Conservation (phyloP, 352 stramenopile genomes). For the Globisporangium cystogenes region DNA sequence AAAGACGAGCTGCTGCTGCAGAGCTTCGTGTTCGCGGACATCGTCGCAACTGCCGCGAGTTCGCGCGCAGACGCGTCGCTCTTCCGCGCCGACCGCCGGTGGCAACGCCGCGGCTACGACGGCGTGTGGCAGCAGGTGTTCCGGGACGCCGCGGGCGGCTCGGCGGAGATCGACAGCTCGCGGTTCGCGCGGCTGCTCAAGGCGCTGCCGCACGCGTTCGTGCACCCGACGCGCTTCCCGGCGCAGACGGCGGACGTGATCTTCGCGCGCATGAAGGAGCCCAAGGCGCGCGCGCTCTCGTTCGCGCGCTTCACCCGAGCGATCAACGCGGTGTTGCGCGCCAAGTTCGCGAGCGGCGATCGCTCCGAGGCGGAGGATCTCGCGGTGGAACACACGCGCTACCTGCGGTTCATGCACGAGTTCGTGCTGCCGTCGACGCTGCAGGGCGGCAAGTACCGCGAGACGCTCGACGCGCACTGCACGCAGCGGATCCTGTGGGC, state of each 20-base stretch:
- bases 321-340: conserved; percentile 50
- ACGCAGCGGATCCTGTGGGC: conserved; percentile 44
- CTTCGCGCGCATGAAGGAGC: conserved; percentile 76
- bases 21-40: conserved; percentile 41
- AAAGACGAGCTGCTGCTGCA: conserved; percentile 61
- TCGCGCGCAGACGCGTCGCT: conserved; percentile 18
- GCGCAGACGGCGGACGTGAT: conserved; percentile 52
- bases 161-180: conserved; percentile 59
- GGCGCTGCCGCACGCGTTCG: conserved; percentile 42
- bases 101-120: conserved; percentile 54
- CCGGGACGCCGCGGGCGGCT: conserved; percentile 34
- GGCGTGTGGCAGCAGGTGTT: conserved; percentile 69
- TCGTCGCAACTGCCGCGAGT: conserved; percentile 16
- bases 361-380: not conserved
- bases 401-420: conserved; percentile 58
- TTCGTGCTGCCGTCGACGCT: conserved; percentile 57
- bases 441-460: conserved; percentile 52
- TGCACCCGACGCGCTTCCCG: conserved; percentile 53
- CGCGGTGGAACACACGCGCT: conserved; percentile 24
- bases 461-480: conserved; percentile 30
- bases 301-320: conserved; percentile 60
- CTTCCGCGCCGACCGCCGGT: conserved; percentile 29
- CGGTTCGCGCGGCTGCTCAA: conserved; percentile 64
- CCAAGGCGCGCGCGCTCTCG: conserved; percentile 50
- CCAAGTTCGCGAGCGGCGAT: conserved; percentile 30